phyloP scores from a whole-genome alignment of 1,284 basidiomycete species.

The Puccinia polysora region DNA sequence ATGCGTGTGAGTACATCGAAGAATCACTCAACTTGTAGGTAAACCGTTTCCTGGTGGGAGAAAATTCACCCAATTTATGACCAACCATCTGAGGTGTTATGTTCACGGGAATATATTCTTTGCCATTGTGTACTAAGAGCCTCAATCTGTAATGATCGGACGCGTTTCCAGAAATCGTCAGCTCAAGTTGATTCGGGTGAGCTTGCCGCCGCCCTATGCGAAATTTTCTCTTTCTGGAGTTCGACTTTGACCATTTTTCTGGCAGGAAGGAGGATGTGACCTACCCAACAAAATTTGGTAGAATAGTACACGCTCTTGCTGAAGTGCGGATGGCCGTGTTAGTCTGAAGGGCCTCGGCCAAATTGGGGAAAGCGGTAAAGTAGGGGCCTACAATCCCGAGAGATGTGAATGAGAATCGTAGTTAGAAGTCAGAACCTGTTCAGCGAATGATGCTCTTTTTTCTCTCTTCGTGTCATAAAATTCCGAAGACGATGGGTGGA shows the following conservation, averaged over 20 bases:
- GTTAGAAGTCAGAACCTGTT: neutral
- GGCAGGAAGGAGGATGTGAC: slow-evolving; percentile 47
- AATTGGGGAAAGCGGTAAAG: slow-evolving; percentile 88
- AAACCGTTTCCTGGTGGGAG: slow-evolving; percentile 69
- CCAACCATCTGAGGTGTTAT: slow-evolving; percentile 98
- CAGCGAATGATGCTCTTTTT: neutral
- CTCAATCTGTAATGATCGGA: slow-evolving; percentile 59
- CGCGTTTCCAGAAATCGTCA: neutral
- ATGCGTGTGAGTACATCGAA: no score
- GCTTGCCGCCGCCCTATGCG: neutral
- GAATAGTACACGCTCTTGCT: slow-evolving; percentile 82
- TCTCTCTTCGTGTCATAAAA: neutral
- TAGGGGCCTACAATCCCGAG: slow-evolving; percentile 68
- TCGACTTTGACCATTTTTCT: neutral
- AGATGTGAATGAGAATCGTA: slow-evolving; percentile 41
- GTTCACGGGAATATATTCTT: slow-evolving; percentile 76
- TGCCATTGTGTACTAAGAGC: slow-evolving; percentile 92
- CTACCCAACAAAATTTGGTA: slow-evolving; percentile 90
- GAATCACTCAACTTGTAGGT: slow-evolving; percentile 49
- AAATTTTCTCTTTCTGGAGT: neutral
- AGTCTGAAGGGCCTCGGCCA: slow-evolving; percentile 74
- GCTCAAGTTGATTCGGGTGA: slow-evolving; percentile 26
- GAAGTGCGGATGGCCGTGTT: slow-evolving; percentile 84
- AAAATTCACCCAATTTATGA: slow-evolving; percentile 93
- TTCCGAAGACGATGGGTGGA: neutral